Base-by-base conservation (phyloP, 768 basidiomycete genomes). In the Rhodotorula sphaerocarpa region DNA sequence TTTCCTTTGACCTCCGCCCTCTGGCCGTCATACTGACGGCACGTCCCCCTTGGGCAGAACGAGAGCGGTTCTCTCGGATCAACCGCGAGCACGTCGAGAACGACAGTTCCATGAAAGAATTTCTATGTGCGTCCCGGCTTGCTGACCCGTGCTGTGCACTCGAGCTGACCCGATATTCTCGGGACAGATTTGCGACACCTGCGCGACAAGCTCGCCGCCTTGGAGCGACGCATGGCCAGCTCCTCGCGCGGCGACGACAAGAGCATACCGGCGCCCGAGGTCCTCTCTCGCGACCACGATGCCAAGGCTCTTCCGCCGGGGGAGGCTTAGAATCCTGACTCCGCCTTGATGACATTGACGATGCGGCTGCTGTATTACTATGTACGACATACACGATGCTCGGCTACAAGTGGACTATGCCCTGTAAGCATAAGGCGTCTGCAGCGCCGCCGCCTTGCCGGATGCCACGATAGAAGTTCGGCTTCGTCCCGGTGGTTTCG, bases 61-160 rank as follows among this genome's bases (percentile, higher is more conserved):
- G 61, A 42, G 52, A 66, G 33, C 23, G 30, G 2, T 66, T 66
- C 43, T 46, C 28, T 16, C 23, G 41, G 3, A 12, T 28, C 1
- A 61, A 61, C 14, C 52, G 65, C 7, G 55, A 61, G 23, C 44
- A 43, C 25, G 65, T 66, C 11, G 56, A 61, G 52, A 57, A 54
- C 34, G 56, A 61, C 41, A 1, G n/a, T 9, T 12, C 25, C 3
- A 33, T 66, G 25, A 61, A 61, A 31, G 45, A 60, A 15, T 66
- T 61, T 52, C 36, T 66, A 45, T 66, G 59, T 66, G 18, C 36
- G 59, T 57, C 7, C 20, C 28, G 23, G 18, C 36, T 15, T 5
- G 34, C 25, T 5, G 2, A 2, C 27, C 44, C 27, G 33, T 27
- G 16, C n/a, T 36, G 33, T 16, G 7, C 25, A 3, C 4, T 2